Conservation (phyloP, 352 stramenopile species). For the Globisporangium paroecandrum region DNA sequence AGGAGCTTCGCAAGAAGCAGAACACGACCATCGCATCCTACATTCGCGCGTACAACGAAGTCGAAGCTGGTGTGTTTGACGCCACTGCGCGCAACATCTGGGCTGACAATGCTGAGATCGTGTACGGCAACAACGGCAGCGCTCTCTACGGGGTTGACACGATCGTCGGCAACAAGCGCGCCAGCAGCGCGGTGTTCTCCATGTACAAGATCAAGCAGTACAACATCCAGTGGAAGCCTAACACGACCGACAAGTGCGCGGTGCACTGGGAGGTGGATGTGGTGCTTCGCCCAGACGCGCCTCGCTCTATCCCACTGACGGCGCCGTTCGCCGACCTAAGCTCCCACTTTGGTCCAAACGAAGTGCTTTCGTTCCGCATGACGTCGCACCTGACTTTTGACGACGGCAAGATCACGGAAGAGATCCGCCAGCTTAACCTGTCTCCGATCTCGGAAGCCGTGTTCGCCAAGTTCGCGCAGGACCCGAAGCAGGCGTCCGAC, state of each 20-base stretch:
- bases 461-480: slow-evolving; percentile 45
- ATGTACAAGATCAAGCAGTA: slow-evolving; percentile 86
- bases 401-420: slow-evolving; percentile 72
- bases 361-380: slow-evolving; percentile 69
- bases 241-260: slow-evolving; percentile 64
- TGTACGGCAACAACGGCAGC: slow-evolving; percentile 51
- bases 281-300: slow-evolving; percentile 42
- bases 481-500: slow-evolving; percentile 52
- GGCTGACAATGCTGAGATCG: slow-evolving; percentile 61
- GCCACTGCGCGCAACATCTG: slow-evolving; percentile 50
- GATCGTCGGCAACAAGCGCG: slow-evolving; percentile 66
- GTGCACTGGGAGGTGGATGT: slow-evolving; percentile 76
- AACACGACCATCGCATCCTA: slow-evolving; percentile 72
- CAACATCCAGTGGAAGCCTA: slow-evolving; percentile 71
- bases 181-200: slow-evolving; percentile 55
- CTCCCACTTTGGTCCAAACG: slow-evolving; percentile 37
- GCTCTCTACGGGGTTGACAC: slow-evolving; percentile 46
- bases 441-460: slow-evolving; percentile 51
- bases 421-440: slow-evolving; percentile 75
- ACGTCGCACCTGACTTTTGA: slow-evolving; percentile 79
- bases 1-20: slow-evolving; percentile 80
- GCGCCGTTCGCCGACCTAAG: slow-evolving; percentile 62
- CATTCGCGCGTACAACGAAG: slow-evolving; percentile 72
- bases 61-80: slow-evolving; percentile 49
- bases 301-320: slow-evolving; percentile 54